Evolutionary conservation across 106 monocot genomes (phyloP).

Genomic region (Dendrobium nobile): DNA sequence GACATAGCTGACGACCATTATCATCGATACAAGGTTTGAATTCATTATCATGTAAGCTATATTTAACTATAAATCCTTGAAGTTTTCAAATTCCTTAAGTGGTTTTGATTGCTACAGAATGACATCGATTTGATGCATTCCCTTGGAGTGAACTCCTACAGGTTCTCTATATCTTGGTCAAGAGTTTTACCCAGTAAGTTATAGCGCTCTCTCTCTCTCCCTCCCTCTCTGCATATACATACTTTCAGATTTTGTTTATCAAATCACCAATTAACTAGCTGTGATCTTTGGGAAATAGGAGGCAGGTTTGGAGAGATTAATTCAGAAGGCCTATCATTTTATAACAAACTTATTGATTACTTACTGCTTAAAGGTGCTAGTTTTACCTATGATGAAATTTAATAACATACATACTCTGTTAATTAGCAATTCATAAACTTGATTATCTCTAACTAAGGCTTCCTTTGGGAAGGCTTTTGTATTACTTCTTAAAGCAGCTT

Average conservation of each 20-base stretch:
- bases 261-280: neutral
- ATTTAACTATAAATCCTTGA: neutral
- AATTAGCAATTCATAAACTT: neutral
- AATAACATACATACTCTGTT: neutral
- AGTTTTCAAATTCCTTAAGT: neutral
- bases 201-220: neutral
- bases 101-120: constrained; percentile 3
- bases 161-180: constrained; percentile 25
- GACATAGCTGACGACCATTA: constrained; percentile 21
- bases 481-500: too few species aligned
- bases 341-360: constrained; percentile 7
- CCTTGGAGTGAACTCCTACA: constrained; percentile 23
- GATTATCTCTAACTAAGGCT: neutral
- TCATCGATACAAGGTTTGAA: constrained; percentile 15
- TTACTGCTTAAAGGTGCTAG: constrained; percentile 11
- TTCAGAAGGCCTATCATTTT: constrained; percentile 7
- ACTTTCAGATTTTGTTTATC: neutral
- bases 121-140: constrained; percentile 24
- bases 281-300: neutral
- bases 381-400: neutral
- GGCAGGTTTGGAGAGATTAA: constrained; percentile 15
- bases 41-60: neutral
- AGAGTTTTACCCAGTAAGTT: constrained; percentile 24
- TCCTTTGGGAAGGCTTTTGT: too few species aligned
- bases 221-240: neutral